Evolutionary conservation across 2,329 filamentous ascomycete genomes (phyloP).

Genomic region (Aspergillus udagawae): DNA sequence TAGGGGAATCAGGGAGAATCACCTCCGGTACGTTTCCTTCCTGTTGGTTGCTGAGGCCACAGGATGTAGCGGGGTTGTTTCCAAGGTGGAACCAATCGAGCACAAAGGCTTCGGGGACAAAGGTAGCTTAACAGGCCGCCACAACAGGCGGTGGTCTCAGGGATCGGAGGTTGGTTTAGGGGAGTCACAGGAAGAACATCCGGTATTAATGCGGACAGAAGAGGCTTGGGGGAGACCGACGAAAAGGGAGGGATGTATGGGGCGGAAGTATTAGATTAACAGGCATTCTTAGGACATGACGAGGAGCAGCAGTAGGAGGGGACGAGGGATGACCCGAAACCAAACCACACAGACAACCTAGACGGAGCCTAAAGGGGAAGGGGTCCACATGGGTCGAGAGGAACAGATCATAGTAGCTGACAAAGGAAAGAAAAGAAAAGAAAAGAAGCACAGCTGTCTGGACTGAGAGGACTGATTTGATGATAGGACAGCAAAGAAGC

Average conservation of each 20-base stretch:
- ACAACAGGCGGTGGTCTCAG: not conserved
- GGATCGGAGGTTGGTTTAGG: not conserved
- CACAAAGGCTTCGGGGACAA: not conserved
- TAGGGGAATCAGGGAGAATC: not conserved
- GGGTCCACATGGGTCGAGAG: not conserved
- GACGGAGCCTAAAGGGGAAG: not conserved
- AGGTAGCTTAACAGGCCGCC: not conserved
- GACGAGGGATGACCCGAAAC: not conserved
- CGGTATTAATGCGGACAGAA: not conserved
- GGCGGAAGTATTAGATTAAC: not conserved
- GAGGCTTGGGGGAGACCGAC: not conserved
- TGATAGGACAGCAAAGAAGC: not conserved
- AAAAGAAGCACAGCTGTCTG: slow-evolving; percentile 11
- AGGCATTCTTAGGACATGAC: not conserved
- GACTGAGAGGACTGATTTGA: not conserved
- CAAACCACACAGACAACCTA: not conserved
- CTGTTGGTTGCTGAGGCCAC: not conserved
- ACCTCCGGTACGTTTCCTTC: not conserved
- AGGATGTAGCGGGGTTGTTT: not conserved
- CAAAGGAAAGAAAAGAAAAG: not conserved
- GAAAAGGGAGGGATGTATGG: not conserved
- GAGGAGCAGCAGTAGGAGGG: not conserved
- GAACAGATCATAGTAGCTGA: not conserved
- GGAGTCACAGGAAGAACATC: not conserved
- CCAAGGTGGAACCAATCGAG: not conserved